Evolutionary conservation across 495 filamentous ascomycete species (phyloP).

Genomic region (Elaphomyces granulatus): DNA sequence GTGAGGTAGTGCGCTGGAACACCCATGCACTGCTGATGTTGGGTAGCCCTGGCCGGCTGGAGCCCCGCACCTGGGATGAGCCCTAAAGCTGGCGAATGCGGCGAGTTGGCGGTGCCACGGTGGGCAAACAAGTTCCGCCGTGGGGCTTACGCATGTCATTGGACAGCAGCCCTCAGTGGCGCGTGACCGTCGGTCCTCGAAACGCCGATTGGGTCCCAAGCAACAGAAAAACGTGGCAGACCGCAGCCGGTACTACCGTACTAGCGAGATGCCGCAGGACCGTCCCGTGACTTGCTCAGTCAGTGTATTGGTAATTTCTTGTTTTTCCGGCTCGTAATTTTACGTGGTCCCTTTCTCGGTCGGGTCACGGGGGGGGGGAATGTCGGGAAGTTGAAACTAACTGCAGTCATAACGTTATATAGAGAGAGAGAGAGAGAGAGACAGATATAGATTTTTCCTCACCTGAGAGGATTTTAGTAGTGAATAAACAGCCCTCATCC

Average conservation of each 20-base stretch:
- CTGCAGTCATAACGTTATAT: too few relatives aligned
- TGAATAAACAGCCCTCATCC: too few relatives aligned
- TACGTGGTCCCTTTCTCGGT: too few relatives aligned
- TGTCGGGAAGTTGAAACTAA: too few relatives aligned
- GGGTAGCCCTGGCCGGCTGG: not conserved
- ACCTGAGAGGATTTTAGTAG: too few relatives aligned
- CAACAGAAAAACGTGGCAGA: constrained; percentile 27
- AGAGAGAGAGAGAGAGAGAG: too few relatives aligned
- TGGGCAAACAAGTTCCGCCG: not conserved
- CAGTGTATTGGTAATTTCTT: constrained; percentile 7
- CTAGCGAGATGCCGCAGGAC: not conserved
- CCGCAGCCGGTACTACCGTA: constrained; percentile 3
- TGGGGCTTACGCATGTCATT: not conserved
- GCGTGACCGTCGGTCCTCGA: not conserved
- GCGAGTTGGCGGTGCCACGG: not conserved
- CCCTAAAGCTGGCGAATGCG: not conserved
- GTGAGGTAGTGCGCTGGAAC: too few relatives aligned
- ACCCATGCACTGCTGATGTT: too few relatives aligned
- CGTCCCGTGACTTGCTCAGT: not conserved
- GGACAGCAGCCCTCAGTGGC: not conserved
- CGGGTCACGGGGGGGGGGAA: too few relatives aligned
- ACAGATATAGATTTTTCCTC: too few relatives aligned
- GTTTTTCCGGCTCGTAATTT: not conserved
- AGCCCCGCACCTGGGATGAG: not conserved
- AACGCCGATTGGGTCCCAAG: constrained; percentile 19